phyloP scores from a whole-genome alignment of 805 yeast species.

The Candida nanaspora region DNA sequence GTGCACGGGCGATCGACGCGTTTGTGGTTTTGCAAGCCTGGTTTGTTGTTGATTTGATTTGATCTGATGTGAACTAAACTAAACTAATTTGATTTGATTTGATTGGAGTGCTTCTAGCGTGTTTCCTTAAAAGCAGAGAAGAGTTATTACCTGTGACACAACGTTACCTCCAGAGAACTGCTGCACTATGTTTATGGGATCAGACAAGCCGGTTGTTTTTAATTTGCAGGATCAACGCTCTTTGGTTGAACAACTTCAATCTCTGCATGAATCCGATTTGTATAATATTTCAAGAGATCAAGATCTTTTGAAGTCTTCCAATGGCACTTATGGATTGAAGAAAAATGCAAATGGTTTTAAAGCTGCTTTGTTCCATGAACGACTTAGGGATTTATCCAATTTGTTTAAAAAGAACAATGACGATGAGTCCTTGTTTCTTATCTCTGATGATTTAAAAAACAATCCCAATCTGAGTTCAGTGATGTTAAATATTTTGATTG shows the following conservation, averaged over 20 bases:
- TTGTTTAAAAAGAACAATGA: background rate
- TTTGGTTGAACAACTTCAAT: background rate
- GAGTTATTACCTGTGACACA: too few relatives aligned
- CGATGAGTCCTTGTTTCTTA: background rate
- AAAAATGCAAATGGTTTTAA: background rate
- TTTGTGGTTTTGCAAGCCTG: too few relatives aligned
- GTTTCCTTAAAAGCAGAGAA: too few relatives aligned
- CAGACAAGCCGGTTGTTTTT: background rate
- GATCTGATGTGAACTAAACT: too few relatives aligned
- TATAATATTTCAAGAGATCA: background rate
- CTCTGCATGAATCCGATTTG: background rate
- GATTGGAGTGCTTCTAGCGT: too few relatives aligned
- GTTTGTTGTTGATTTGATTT: too few relatives aligned
- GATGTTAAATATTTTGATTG: slow-evolving; percentile 10
- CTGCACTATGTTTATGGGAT: background rate
- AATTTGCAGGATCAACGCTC: background rate
- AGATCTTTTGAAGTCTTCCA: background rate
- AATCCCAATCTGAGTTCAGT: background rate
- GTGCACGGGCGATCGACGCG: too few relatives aligned
- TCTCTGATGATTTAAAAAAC: background rate
- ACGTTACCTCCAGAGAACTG: too few relatives aligned
- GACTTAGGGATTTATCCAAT: background rate
- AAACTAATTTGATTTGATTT: too few relatives aligned
- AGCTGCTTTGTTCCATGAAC: background rate
- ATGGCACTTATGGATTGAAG: background rate